phyloP scores from a whole-genome alignment of 2,329 filamentous ascomycete genomes.

The Akanthomyces dipterigenus region DNA sequence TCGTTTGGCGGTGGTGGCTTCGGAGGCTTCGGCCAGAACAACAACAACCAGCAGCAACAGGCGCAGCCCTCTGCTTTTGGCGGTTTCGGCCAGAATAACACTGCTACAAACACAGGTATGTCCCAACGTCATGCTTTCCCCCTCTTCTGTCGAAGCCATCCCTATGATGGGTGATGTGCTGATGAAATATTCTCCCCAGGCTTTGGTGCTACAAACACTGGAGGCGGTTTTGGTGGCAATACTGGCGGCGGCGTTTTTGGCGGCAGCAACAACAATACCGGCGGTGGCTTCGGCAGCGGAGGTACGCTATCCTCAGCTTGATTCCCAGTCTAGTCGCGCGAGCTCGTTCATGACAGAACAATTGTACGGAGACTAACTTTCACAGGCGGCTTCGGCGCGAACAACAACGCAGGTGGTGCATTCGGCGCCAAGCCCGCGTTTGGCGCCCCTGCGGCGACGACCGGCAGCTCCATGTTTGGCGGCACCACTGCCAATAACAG shows the following conservation, averaged over 20 bases:
- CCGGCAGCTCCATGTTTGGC: constrained; percentile 42
- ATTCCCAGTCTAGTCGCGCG: not conserved
- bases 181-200: constrained; percentile 20
- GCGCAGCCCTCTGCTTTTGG: constrained; percentile 44
- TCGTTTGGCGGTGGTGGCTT: constrained; percentile 48
- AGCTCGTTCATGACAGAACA: constrained; percentile 3
- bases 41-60: constrained; percentile 35
- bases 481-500: constrained; percentile 30
- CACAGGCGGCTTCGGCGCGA: constrained; percentile 31
- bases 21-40: constrained; percentile 55
- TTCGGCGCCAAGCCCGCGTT: constrained; percentile 47
- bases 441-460: constrained; percentile 34
- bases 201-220: constrained; percentile 23
- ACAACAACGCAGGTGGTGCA: constrained; percentile 17
- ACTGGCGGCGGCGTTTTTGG: constrained; percentile 36
- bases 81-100: constrained; percentile 45
- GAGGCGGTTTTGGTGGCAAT: not conserved
- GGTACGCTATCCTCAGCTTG: constrained; percentile 21
- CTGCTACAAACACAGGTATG: constrained; percentile 45
- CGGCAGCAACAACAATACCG: constrained; percentile 20
- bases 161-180: constrained; percentile 15
- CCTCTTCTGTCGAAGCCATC: constrained; percentile 15
- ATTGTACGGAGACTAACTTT: constrained; percentile 11
- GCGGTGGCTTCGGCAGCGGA: constrained; percentile 30
- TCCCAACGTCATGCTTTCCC: constrained; percentile 17